These are phyloP conservation scores for Diaporthe sp. DNA, from an alignment of 2,329 filamentous ascomycete species.

Conservation along the genomic window DNA sequence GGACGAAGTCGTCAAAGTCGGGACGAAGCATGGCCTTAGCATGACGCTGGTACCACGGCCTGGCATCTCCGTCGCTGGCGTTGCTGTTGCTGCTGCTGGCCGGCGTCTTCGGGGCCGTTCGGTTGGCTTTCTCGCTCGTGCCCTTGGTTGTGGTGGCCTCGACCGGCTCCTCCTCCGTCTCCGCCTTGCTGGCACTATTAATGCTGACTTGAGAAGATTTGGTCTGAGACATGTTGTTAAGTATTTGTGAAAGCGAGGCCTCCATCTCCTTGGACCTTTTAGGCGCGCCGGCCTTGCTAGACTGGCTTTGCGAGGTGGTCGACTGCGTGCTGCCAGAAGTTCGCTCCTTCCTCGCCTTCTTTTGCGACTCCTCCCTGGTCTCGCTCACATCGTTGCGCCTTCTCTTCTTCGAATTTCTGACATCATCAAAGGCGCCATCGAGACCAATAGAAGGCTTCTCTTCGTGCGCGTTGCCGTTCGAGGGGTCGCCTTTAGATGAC, in stretches of 20 bases:
- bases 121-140: background rate
- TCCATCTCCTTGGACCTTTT: slow-evolving; percentile 9
- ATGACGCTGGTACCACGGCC: slow-evolving; percentile 37
- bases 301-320: background rate
- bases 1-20: slow-evolving; percentile 38
- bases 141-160: background rate
- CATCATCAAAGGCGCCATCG: slow-evolving; percentile 37
- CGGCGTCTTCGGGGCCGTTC: background rate
- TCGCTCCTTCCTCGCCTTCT: slow-evolving; percentile 37
- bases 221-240: slow-evolving; percentile 35
- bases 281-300: background rate
- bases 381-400: background rate
- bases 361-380: slow-evolving; percentile 23
- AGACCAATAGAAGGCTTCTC: background rate
- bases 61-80: background rate
- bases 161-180: background rate
- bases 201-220: slow-evolving; percentile 1
- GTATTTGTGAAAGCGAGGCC: slow-evolving; percentile 2
- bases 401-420: slow-evolving; percentile 22
- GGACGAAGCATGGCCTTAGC: slow-evolving; percentile 36
- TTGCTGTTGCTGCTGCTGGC: slow-evolving; percentile 1
- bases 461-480: background rate
- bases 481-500: background rate
- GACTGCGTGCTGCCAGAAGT: background rate
- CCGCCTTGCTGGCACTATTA: slow-evolving; percentile 5